Evolutionary conservation across 1,139 yeast species (phyloP).

Genomic region (Blastobotrys apis): DNA sequence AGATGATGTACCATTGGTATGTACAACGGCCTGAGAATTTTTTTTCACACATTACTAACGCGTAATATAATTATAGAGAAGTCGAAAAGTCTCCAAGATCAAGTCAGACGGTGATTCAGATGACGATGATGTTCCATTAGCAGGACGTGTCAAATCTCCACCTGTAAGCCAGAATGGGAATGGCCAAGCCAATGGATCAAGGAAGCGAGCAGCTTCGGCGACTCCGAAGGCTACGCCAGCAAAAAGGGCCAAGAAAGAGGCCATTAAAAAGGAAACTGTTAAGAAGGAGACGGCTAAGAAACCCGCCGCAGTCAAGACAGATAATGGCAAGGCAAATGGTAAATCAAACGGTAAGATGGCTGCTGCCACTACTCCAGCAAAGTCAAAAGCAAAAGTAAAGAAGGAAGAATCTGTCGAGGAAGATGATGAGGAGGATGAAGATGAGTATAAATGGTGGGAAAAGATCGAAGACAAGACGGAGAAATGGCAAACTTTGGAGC

Average conservation of each 20-base stretch:
- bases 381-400: slow-evolving; percentile 14
- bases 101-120: slow-evolving; percentile 1
- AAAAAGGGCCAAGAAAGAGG: slow-evolving; percentile 15
- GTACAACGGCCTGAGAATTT: too few relatives aligned
- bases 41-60: neutral
- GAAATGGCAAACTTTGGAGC: slow-evolving; percentile 84
- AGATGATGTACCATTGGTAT: slow-evolving; percentile 5
- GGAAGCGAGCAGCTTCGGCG: neutral
- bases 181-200: neutral
- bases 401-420: slow-evolving; percentile 11
- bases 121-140: slow-evolving; percentile 6
- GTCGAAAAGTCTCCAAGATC: neutral
- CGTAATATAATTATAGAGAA: neutral
- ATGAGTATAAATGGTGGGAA: slow-evolving; percentile 86
- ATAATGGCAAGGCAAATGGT: slow-evolving; percentile 11
- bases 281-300: slow-evolving; percentile 8
- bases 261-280: slow-evolving; percentile 1
- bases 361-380: slow-evolving; percentile 11
- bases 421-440: slow-evolving; percentile 50
- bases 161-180: neutral
- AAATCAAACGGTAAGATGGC: slow-evolving; percentile 2
- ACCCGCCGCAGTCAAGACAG: neutral
- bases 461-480: slow-evolving; percentile 66
- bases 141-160: too few relatives aligned
- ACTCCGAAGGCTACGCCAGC: slow-evolving; percentile 4